Base-by-base conservation (phyloP, 192 early-diverging fungal genomes). In the Phycomyces nitens region DNA sequence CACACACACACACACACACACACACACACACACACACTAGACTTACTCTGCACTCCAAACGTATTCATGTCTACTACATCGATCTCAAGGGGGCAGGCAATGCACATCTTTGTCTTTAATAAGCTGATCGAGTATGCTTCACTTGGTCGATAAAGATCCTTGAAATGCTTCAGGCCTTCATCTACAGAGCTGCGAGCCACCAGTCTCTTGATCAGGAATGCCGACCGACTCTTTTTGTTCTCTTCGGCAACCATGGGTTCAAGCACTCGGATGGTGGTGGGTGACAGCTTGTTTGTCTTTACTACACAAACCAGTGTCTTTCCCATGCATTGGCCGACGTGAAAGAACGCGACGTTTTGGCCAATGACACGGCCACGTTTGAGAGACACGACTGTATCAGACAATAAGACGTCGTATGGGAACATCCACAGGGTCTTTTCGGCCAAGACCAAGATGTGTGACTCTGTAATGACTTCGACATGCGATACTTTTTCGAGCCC, bases 11-110 rank as follows among this genome's bases (percentile, higher is more conserved):
- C n/a, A n/a, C n/a, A n/a, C n/a, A n/a, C n/a, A n/a, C n/a, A n/a
- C n/a, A n/a, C n/a, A n/a, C n/a, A n/a, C n/a, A n/a, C n/a, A n/a
- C n/a, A n/a, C n/a, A n/a, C n/a, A n/a, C n/a, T n/a, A n/a, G n/a
- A 54, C 65, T 60, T 60, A 58, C 84, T 88, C 75, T 94, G 93
- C 2, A 93, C 93, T 26, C 92, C 87, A 56, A 94, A 79, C 6
- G 89, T 87, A 7, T 90, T 87, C 67, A 96, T 74, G 69, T 97
- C 91, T 2, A 98, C 90, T 43, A 98, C 80, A 64, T 96, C 96
- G 69, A 98, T 95, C 5, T 95, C 96, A 64, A 90, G 91, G 34
- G 82, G 77, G 69, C 92, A 94, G 15, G 92, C 94, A 12, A 98
- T 89, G 72, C 90, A 94, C 41, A 98, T 80, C 29, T 88, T 92